Conservation (phyloP, 345 rosid species). For the Anastatica hierochuntica region DNA sequence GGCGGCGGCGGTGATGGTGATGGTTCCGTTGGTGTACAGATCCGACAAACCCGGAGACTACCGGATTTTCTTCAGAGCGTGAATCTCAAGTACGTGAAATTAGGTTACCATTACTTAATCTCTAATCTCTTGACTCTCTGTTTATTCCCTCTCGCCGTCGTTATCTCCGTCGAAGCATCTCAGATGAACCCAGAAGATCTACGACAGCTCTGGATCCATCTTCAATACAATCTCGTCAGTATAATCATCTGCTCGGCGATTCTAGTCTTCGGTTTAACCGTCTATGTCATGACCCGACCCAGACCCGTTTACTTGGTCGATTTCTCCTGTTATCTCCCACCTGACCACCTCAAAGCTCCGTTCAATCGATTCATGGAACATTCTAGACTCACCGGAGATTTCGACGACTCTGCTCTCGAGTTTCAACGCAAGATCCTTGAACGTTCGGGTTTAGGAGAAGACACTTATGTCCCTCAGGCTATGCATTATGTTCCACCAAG, state of each 20-base stretch:
- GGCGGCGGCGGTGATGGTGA: neutral
- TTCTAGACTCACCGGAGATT: constrained; percentile 30
- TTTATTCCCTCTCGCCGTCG: constrained; percentile 27
- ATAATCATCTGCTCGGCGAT: constrained; percentile 29
- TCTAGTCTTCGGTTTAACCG: constrained; percentile 31
- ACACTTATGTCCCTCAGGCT: constrained; percentile 37
- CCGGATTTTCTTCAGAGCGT: constrained; percentile 41
- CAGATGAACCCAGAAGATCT: constrained; percentile 29
- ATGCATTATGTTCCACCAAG: constrained; percentile 28
- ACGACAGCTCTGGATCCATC: constrained; percentile 32
- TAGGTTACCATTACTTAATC: constrained; percentile 40
- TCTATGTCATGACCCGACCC: constrained; percentile 35
- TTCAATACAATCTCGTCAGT: constrained; percentile 33
- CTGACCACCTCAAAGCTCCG: constrained; percentile 21
- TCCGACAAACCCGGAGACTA: constrained; percentile 17
- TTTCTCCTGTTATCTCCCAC: constrained; percentile 36
- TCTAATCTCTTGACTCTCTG: constrained; percentile 30
- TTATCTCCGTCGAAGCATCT: constrained; percentile 23
- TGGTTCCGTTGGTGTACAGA: constrained; percentile 28
- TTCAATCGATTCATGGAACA: constrained; percentile 30
- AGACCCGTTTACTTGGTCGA: constrained; percentile 37
- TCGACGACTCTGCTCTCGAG: constrained; percentile 33
- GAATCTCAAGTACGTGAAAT: constrained; percentile 40
- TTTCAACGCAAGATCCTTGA: constrained; percentile 42
- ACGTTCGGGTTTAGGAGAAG: constrained; percentile 42